phyloP scores from a whole-genome alignment of 2,329 filamentous ascomycete species.

The Fusarium citri region DNA sequence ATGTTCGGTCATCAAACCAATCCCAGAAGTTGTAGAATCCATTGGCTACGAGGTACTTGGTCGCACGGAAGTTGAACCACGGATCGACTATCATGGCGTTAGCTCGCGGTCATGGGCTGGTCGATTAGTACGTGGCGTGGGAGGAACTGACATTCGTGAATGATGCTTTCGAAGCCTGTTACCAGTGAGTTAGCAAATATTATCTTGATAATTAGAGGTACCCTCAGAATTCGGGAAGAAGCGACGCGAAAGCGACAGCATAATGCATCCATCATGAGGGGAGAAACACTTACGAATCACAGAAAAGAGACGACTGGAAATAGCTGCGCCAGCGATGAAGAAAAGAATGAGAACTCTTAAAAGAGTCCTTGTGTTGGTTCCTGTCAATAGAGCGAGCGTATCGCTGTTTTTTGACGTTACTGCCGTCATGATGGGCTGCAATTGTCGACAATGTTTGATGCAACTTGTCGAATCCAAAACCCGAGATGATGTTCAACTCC shows the following conservation, averaged over 20 bases:
- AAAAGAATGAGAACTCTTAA: constrained; percentile 90
- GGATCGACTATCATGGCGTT: constrained; percentile 80
- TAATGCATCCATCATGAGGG: constrained; percentile 20
- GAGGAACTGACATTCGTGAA: constrained; percentile 90
- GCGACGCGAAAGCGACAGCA: not conserved
- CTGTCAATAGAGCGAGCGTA: constrained; percentile 79
- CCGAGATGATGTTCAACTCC: constrained; percentile 43
- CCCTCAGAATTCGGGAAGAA: not conserved
- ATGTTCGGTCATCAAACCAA: constrained; percentile 99
- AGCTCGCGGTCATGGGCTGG: constrained; percentile 35
- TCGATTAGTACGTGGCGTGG: constrained; percentile 17
- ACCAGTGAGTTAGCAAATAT: constrained; percentile 48
- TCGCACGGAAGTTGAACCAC: constrained; percentile 99
- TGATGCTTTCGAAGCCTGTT: constrained; percentile 95
- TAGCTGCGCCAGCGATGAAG: constrained; percentile 90
- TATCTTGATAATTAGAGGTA: not conserved
- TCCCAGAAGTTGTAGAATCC: constrained; percentile 99
- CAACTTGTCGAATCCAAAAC: constrained; percentile 48
- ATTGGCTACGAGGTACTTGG: constrained; percentile 96
- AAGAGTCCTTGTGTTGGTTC: constrained; percentile 84
- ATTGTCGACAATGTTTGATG: constrained; percentile 51
- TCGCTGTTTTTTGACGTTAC: constrained; percentile 59
- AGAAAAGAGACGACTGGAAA: constrained; percentile 95
- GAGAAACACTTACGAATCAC: constrained; percentile 82
- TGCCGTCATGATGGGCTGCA: constrained; percentile 59